Conservation (phyloP, 2,329 filamentous ascomycete genomes). For the Alternaria alternata region DNA sequence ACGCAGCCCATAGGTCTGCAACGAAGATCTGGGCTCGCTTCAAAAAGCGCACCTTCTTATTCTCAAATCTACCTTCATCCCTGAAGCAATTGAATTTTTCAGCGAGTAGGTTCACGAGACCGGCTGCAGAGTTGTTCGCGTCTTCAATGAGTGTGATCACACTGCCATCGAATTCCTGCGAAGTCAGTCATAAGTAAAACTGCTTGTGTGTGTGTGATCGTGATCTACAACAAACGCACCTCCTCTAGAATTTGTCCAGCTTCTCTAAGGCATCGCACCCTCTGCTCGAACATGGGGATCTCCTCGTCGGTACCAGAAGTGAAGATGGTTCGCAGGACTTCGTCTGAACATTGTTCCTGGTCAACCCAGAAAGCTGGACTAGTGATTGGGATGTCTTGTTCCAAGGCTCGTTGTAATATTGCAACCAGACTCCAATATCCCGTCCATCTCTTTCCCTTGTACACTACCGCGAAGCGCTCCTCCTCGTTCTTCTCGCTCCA, state of each 20-base stretch:
- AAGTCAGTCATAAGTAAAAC: constrained; percentile 21
- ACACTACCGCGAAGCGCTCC: constrained; percentile 83
- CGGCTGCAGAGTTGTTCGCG: constrained; percentile 80
- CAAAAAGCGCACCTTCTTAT: constrained; percentile 78
- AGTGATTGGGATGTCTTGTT: constrained; percentile 91
- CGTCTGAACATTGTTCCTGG: constrained; percentile 77
- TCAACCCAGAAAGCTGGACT: constrained; percentile 86
- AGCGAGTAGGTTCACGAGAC: constrained; percentile 84
- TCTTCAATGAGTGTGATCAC: constrained; percentile 76
- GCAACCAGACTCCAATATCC: constrained; percentile 97
- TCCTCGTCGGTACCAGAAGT: constrained; percentile 84
- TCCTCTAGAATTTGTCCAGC: constrained; percentile 81
- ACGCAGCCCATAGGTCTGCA: constrained; percentile 96
- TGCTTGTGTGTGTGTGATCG: not conserved
- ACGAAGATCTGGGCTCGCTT: constrained; percentile 97
- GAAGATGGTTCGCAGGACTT: constrained; percentile 79
- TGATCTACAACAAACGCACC: constrained; percentile 7
- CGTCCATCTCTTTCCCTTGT: constrained; percentile 82
- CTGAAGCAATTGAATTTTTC: constrained; percentile 85
- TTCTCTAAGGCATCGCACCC: constrained; percentile 81
- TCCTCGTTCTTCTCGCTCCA: constrained; percentile 79
- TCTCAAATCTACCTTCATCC: constrained; percentile 80
- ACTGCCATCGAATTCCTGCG: constrained; percentile 76
- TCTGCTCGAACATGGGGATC: constrained; percentile 82
- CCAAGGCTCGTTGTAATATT: constrained; percentile 82